Conservation (phyloP, 2,329 filamentous ascomycete genomes). For the Ophiognomonia clavigignenti-juglandacearum region DNA sequence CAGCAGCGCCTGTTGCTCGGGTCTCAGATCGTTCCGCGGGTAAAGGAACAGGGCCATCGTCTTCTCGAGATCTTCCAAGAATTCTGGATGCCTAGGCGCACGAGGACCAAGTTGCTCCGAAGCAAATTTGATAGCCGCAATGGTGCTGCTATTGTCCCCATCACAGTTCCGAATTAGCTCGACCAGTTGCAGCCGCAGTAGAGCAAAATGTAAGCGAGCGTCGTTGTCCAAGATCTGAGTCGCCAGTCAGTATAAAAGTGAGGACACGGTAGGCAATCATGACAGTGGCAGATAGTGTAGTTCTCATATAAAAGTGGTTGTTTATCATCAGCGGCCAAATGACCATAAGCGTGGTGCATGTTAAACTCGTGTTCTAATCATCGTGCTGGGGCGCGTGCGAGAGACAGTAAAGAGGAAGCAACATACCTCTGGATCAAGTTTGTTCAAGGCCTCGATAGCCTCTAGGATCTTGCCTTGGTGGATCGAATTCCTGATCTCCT, state of each 20-base stretch:
- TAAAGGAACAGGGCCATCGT: slow-evolving; percentile 94
- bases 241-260: slow-evolving; percentile 8
- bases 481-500: slow-evolving; percentile 80
- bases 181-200: slow-evolving; percentile 86
- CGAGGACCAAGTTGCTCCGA: slow-evolving; percentile 81
- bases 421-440: slow-evolving; percentile 80
- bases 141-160: slow-evolving; percentile 58
- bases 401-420: slow-evolving; percentile 2
- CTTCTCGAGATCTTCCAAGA: slow-evolving; percentile 80
- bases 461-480: slow-evolving; percentile 79
- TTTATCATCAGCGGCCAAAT: slow-evolving; percentile 87
- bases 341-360: slow-evolving; percentile 99
- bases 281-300: slow-evolving; percentile 24
- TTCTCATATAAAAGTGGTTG: slow-evolving; percentile 70
- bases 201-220: slow-evolving; percentile 77
- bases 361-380: slow-evolving; percentile 91
- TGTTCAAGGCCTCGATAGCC: slow-evolving; percentile 84
- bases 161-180: slow-evolving; percentile 83
- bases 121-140: slow-evolving; percentile 72
- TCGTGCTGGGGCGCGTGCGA: slow-evolving; percentile 42
- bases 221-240: slow-evolving; percentile 82
- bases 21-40: slow-evolving; percentile 71
- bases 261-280: slow-evolving; percentile 24
- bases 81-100: slow-evolving; percentile 74
- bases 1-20: slow-evolving; percentile 70